phyloP scores from a whole-genome alignment of 805 yeast genomes.

The Metschnikowia shivogae region DNA sequence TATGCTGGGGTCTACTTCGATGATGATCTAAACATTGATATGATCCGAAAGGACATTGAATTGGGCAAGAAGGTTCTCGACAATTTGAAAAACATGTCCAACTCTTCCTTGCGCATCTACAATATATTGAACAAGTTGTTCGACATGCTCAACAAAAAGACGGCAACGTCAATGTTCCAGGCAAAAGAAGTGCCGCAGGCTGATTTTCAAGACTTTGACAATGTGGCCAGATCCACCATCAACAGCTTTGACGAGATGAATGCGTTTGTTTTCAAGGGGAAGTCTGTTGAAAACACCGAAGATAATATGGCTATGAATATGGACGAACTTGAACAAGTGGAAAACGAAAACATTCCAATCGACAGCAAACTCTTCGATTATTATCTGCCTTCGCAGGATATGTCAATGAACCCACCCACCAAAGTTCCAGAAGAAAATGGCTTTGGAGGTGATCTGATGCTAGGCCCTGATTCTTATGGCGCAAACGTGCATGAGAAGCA shows the following conservation, averaged over 20 bases:
- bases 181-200: slow-evolving; percentile 6
- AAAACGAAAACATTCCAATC: neutral
- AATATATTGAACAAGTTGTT: slow-evolving; percentile 74
- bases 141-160: slow-evolving; percentile 70
- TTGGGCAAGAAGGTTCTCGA: slow-evolving; percentile 73
- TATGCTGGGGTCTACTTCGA: slow-evolving; percentile 44
- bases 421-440: neutral
- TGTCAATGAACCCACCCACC: neutral
- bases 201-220: slow-evolving; percentile 14
- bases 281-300: neutral
- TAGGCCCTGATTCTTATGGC: neutral
- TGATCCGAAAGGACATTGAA: slow-evolving; percentile 70
- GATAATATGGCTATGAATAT: neutral
- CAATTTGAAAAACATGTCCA: slow-evolving; percentile 64
- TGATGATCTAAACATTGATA: slow-evolving; percentile 46
- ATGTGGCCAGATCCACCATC: slow-evolving; percentile 22
- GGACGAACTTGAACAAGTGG: neutral
- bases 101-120: slow-evolving; percentile 78
- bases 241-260: slow-evolving; percentile 30
- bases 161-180: slow-evolving; percentile 44
- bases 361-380: neutral
- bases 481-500: neutral
- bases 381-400: neutral
- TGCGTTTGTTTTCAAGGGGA: slow-evolving; percentile 10
- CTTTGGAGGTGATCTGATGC: neutral